phyloP scores from a whole-genome alignment of 129 eudicot species.

The Flaveria trinervia region DNA sequence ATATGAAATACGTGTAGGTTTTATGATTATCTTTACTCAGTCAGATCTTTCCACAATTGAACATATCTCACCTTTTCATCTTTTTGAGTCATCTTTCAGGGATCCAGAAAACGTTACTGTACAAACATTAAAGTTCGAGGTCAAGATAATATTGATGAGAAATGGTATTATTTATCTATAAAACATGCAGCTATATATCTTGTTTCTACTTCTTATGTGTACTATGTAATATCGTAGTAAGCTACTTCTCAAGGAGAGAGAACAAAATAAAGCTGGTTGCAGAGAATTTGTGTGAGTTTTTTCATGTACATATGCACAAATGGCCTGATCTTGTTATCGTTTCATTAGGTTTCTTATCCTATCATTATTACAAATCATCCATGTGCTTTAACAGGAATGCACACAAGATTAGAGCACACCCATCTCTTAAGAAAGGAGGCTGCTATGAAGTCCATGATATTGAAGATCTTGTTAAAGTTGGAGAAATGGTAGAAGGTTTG shows the following conservation, averaged over 20 bases:
- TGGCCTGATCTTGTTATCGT: conserved; percentile 17
- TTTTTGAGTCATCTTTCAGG: conserved; percentile 50
- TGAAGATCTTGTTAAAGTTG: conserved; percentile 94
- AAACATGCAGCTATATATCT: conserved; percentile 8
- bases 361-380: conserved; percentile 14
- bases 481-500: conserved; percentile 80
- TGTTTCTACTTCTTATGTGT: conserved; percentile 27
- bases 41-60: not conserved
- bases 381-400: conserved; percentile 54
- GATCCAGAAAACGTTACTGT: conserved; percentile 90
- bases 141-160: conserved; percentile 73
- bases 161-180: conserved; percentile 55
- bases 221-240: conserved; percentile 46
- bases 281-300: conserved; percentile 70
- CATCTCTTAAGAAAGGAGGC: conserved; percentile 82
- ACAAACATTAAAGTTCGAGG: conserved; percentile 60
- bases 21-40: not conserved
- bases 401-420: conserved; percentile 68
- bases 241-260: conserved; percentile 65
- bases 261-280: conserved; percentile 53
- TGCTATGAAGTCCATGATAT: conserved; percentile 91
- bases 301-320: not conserved
- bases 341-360: conserved; percentile 3
- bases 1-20: not conserved
- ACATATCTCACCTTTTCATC: not conserved